Evolutionary conservation across 164 flowering plant species (phyloP), one percentile per base, ranked within the genome.

Genomic region (Hamamelis virginiana): DNA sequence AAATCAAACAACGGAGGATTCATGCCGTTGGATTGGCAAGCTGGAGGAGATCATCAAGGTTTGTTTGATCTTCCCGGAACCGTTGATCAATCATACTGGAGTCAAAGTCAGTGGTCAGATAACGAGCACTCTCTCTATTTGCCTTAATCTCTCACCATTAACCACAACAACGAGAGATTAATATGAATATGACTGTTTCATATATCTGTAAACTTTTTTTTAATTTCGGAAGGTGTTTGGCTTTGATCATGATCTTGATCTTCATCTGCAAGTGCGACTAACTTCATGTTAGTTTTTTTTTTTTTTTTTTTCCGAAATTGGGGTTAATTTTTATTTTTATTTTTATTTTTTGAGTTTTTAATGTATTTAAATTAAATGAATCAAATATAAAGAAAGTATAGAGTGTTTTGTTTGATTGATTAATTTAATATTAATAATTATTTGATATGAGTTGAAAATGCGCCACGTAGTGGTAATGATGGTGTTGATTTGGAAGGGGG

Each of bases 61-160:
- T 44, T 91, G 74, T 87, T 84, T 80, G 92, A 86, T 79, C 77
- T 87, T 9, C 70, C 89, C 1, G 78, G 74, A 56, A 59, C 81
- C 71, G 80, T 81, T 62, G 97, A 91, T 84, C 92, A 88, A 18
- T 73, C 75, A 2, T 87, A 81, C 78, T 91, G 97, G 97, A 78
- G 72, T 69, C 90, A 87, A 63, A 71, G 59, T 72, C 93, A 86
- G 51, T 91, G 93, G 91, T 55, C 68, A 62, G 87, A 84, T 44
- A 76, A 63, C 48, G 89, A 84, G 53, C 82, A 82, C 13, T 55
- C 78, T 26, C 81, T 84, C 45, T 83, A 75, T 58, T 84, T 85
- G 51, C 90, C 90, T 12, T 75, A 45, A 65, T 21, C 25, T 19
- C 59, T 50, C 59, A 61, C 26, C 26, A 16, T 33, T 55, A 21